Evolutionary conservation across 2,329 filamentous ascomycete genomes (phyloP).

Genomic region (Didymosphaeria variabile): DNA sequence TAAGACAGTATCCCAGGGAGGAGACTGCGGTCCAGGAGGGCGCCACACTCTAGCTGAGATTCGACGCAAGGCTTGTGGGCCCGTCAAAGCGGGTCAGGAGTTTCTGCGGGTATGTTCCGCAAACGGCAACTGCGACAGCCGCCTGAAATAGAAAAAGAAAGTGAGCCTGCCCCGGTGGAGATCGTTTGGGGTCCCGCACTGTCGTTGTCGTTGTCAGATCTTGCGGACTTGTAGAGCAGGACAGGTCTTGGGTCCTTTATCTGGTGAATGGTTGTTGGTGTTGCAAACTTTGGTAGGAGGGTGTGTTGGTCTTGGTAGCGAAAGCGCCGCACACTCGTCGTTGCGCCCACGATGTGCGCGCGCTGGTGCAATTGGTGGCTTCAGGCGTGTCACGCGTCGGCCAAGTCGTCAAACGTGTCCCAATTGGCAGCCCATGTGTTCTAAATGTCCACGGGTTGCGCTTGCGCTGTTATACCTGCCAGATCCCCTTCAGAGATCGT

Average conservation of each 20-base stretch:
- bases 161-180: neutral
- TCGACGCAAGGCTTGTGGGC: slow-evolving; percentile 4
- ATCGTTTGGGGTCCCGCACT: neutral
- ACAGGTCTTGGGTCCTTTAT: no score
- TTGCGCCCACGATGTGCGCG: slow-evolving; percentile 7
- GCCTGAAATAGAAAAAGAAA: neutral
- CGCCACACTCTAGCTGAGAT: slow-evolving; percentile 10
- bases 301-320: neutral
- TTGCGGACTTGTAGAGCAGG: no score
- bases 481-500: neutral
- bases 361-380: slow-evolving; percentile 13
- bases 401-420: neutral
- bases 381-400: neutral
- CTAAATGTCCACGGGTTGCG: neutral
- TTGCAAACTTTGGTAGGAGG: neutral
- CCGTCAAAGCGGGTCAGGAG: slow-evolving; percentile 2
- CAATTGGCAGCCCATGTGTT: slow-evolving; percentile 3
- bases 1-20: neutral
- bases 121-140: neutral
- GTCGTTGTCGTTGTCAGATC: no score
- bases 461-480: neutral
- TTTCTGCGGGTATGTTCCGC: neutral
- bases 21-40: neutral
- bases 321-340: neutral
- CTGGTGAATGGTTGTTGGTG: neutral